phyloP scores from a whole-genome alignment of 176 grass and related monocot genomes.

The Avena eriantha region DNA sequence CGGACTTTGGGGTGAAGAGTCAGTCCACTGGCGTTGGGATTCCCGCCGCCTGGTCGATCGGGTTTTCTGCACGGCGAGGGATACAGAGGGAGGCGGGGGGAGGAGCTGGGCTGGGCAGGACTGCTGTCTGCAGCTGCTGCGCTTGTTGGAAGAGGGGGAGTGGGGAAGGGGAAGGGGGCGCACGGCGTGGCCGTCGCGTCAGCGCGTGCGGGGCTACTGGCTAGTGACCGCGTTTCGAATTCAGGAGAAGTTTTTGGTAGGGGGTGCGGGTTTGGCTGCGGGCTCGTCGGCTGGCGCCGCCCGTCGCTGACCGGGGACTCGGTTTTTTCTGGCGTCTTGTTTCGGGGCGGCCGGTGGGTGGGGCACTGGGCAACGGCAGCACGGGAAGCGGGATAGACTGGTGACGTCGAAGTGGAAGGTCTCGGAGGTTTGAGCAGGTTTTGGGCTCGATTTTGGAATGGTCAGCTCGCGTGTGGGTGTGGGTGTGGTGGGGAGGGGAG shows the following conservation, averaged over 20 bases:
- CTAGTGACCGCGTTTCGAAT: slow-evolving; percentile 36
- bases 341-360: slow-evolving; percentile 28
- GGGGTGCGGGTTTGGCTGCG: slow-evolving; percentile 37
- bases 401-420: slow-evolving; percentile 36
- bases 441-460: background rate
- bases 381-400: slow-evolving; percentile 13
- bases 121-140: slow-evolving; percentile 9
- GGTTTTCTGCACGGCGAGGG: background rate
- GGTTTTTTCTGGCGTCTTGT: slow-evolving; percentile 9
- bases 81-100: background rate
- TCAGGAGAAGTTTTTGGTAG: background rate
- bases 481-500: too few species aligned
- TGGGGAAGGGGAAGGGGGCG: background rate
- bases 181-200: slow-evolving; percentile 32
- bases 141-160: background rate
- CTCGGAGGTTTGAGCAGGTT: background rate
- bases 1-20: background rate
- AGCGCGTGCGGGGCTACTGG: too few species aligned
- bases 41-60: slow-evolving; percentile 47
- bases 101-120: background rate
- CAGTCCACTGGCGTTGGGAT: background rate
- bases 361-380: background rate
- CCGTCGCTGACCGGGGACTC: slow-evolving; percentile 36
- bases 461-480: background rate
- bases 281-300: slow-evolving; percentile 6